Evolutionary conservation across 805 yeast species (phyloP).

Genomic region (Saccharomycopsis capsularis): DNA sequence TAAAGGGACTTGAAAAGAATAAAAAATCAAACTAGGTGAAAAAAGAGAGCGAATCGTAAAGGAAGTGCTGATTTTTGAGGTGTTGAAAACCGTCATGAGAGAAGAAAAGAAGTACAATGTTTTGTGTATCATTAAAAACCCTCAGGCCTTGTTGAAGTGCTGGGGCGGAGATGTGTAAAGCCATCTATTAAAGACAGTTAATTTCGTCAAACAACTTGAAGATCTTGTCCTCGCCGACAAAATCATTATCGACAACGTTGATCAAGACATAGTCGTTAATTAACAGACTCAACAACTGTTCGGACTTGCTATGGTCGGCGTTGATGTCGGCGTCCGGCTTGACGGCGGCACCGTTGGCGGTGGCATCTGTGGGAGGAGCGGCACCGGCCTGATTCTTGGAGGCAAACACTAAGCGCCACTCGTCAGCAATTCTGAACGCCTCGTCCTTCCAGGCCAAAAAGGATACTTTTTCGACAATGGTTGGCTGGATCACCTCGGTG

Average conservation of each 20-base stretch:
- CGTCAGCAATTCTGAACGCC: conserved; percentile 72
- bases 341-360: conserved; percentile 25
- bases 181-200: neutral
- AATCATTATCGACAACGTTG: conserved; percentile 88
- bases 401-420: conserved; percentile 61
- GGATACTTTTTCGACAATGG: conserved; percentile 86
- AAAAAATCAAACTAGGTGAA: neutral
- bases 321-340: too few species aligned
- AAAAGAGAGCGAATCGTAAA: neutral
- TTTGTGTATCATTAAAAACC: too few species aligned
- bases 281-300: conserved; percentile 39
- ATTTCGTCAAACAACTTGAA: conserved; percentile 41
- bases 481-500: conserved; percentile 88
- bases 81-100: neutral
- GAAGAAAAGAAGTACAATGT: neutral
- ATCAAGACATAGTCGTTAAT: conserved; percentile 63
- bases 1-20: neutral
- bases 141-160: neutral
- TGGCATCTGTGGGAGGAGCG: conserved; percentile 27
- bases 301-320: conserved; percentile 30
- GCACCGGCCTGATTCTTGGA: conserved; percentile 25
- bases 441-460: conserved; percentile 98
- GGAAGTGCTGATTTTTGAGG: neutral
- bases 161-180: neutral
- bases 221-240: conserved; percentile 48